Evolutionary conservation across 1,284 basidiomycete genomes (phyloP).

Genomic region (Somion occarium): DNA sequence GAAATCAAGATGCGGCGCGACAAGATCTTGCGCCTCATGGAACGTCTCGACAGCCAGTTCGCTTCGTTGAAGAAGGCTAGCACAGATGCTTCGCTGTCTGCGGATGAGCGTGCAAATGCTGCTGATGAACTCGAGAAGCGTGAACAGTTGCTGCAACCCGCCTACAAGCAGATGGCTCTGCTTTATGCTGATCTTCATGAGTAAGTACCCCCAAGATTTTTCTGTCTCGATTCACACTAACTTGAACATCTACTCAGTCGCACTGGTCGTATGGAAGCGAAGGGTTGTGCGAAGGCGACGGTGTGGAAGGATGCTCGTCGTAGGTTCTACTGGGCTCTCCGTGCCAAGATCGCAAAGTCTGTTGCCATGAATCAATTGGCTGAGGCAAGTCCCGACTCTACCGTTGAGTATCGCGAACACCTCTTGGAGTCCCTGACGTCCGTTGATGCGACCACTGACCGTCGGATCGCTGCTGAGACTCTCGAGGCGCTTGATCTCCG

Average conservation of each 20-base stretch:
- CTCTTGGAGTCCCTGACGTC: constrained; percentile 57
- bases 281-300: constrained; percentile 83
- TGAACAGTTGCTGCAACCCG: constrained; percentile 82
- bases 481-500: constrained; percentile 67
- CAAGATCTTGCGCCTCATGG: constrained; percentile 90
- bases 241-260: constrained; percentile 50
- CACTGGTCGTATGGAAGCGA: constrained; percentile 96
- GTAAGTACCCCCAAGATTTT: too few relatives aligned
- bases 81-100: constrained; percentile 66
- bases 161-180: constrained; percentile 91
- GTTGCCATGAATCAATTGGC: constrained; percentile 53
- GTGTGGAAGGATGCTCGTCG: constrained; percentile 89
- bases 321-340: constrained; percentile 95
- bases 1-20: constrained; percentile 93
- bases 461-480: constrained; percentile 52
- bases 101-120: constrained; percentile 72
- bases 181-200: constrained; percentile 97
- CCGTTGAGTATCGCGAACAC: constrained; percentile 53
- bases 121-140: constrained; percentile 68
- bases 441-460: constrained; percentile 45
- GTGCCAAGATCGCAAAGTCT: constrained; percentile 71
- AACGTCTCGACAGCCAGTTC: constrained; percentile 86
- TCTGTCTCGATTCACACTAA: too few relatives aligned
- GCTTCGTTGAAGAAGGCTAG: constrained; percentile 78
- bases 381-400: constrained; percentile 59